phyloP scores from a whole-genome alignment of 495 filamentous ascomycete species.

The Penicillium longicatenatum region DNA sequence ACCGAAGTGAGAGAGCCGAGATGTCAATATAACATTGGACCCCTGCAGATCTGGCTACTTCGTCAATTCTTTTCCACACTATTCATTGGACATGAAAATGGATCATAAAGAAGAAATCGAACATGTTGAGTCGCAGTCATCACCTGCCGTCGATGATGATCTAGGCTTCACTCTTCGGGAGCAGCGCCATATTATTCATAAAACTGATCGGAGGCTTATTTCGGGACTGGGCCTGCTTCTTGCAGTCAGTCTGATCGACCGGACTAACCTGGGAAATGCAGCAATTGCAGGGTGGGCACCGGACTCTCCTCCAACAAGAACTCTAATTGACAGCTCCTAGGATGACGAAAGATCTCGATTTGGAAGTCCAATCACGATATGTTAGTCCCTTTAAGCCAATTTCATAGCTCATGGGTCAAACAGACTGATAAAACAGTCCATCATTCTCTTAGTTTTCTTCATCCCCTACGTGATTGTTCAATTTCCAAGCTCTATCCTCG shows the following conservation, averaged over 20 bases:
- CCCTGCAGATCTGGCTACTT: neutral
- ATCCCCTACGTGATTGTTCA: neutral
- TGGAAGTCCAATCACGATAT: neutral
- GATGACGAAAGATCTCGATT: neutral
- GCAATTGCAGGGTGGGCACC: conserved; percentile 4
- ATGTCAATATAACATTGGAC: neutral
- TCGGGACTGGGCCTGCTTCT: neutral
- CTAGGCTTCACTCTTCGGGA: conserved; percentile 9
- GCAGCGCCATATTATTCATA: conserved; percentile 9
- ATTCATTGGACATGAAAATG: neutral
- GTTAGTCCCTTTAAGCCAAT: neutral
- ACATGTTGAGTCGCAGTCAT: neutral
- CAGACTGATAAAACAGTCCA: neutral
- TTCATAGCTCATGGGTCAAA: neutral
- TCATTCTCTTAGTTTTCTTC: neutral
- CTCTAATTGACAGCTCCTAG: neutral
- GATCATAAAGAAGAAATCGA: neutral
- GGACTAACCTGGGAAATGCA: conserved; percentile 7
- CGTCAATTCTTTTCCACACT: neutral
- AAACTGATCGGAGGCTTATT: conserved; percentile 5
- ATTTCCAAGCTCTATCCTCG: neutral
- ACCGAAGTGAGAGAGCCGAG: neutral
- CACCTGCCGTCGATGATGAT: neutral
- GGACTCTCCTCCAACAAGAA: neutral
- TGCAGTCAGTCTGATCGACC: conserved; percentile 4